Evolutionary conservation across 441 rosid species (phyloP), one percentile per base, ranked within the genome.

Genomic region (Cnidoscolus chayamansa): DNA sequence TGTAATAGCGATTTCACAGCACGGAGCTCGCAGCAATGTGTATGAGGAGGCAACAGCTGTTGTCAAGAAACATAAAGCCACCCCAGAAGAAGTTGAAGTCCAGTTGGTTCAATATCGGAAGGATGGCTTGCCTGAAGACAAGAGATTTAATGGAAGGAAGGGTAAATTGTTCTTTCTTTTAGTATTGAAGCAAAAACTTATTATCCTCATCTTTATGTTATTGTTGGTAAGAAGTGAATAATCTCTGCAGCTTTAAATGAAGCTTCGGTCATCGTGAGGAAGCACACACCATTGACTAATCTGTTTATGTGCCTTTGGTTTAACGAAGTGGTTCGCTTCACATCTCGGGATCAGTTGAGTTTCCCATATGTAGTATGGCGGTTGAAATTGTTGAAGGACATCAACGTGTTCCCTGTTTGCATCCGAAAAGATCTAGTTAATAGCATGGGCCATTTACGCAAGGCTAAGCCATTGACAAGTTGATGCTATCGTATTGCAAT

Each of bases 231-330:
- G 45, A 47, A 32, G 7, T 31, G 70, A n/a, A 55, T 63, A 47
- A 45, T 62, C 10, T 68, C 25, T 81, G 84, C 91, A 95, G 98
- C 98, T 75, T 80, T 95, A 49, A 83, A 83, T 53, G 99, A 95
- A 84, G 98, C 98, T 17, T 95, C 97, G 1, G 88, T 95, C 67
- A 95, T 93, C 40, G 95, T 89, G 80, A 86, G 98, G 86, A 84
- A 95, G 87, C 97, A 95, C 76, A 80, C 93, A 4, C 88, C 92
- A 17, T 15, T 90, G 68, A 86, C 87, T 16, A 88, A 95, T 75
- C 76, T 93, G 57, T 86, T 95, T 47, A 93, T 89, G 99, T 95
- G 99, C 88, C 88, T 93, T 37, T 95, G 99, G 99, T 95, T 95
- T 80, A 91, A 95, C 54, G 99, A 95, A 84, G 99, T 88, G 6